Evolutionary conservation across 179 eudicot genomes (phyloP).

Genomic region (Carnegiea gigantea): DNA sequence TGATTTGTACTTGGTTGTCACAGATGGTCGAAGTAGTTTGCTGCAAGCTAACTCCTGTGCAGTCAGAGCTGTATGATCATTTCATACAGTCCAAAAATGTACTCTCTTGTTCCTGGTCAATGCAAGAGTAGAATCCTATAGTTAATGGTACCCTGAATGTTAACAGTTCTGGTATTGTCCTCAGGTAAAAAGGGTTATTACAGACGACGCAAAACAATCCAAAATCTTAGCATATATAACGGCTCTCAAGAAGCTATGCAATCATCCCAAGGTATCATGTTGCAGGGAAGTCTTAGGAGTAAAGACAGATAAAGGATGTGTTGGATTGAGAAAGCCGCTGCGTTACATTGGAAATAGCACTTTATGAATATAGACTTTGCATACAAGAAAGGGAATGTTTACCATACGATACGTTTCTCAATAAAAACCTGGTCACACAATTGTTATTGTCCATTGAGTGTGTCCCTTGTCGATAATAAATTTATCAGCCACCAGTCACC

Average conservation of each 20-base stretch:
- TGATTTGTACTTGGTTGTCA: constrained; percentile 14
- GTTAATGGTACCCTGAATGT: background rate
- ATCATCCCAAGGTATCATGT: constrained; percentile 89
- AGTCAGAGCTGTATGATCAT: constrained; percentile 71
- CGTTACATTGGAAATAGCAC: background rate
- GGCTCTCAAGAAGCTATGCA: constrained; percentile 98
- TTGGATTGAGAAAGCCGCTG: constrained; percentile 11
- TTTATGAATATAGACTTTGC: background rate
- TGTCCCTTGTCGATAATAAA: background rate
- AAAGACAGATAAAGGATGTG: background rate
- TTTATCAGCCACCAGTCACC: background rate
- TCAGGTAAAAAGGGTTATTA: constrained; percentile 79
- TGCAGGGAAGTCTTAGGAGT: background rate
- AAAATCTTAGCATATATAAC: constrained; percentile 91
- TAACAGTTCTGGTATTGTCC: constrained; percentile 1
- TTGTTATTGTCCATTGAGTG: background rate
- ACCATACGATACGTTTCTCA: background rate
- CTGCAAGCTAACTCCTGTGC: constrained; percentile 91
- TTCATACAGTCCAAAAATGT: constrained; percentile 96
- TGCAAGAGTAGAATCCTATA: background rate
- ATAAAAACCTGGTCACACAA: background rate
- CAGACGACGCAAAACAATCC: constrained; percentile 72
- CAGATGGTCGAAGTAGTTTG: constrained; percentile 98
- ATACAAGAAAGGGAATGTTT: background rate
- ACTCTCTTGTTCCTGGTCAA: constrained; percentile 23